phyloP scores from a whole-genome alignment of 306 rosid genomes.

The Cyamopsis tetragonoloba region DNA sequence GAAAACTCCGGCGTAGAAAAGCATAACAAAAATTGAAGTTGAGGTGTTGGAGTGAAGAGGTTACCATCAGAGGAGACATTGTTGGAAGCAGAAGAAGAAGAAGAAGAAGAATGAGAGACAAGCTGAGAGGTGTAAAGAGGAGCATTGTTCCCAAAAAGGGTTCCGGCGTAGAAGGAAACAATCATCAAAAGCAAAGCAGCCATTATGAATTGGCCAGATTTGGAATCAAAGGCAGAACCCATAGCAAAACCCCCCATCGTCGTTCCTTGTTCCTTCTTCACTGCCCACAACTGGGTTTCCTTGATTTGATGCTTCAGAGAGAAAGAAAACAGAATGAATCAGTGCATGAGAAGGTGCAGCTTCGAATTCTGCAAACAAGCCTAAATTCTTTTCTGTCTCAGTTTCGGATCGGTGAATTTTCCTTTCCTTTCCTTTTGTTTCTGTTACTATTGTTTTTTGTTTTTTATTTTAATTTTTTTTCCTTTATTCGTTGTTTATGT shows the following conservation, averaged over 20 bases:
- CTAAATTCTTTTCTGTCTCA: background rate
- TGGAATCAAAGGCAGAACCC: slow-evolving; percentile 52
- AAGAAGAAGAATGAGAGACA: slow-evolving; percentile 37
- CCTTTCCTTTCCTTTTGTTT: background rate
- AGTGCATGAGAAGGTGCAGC: background rate
- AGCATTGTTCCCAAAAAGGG: slow-evolving; percentile 56
- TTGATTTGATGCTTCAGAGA: background rate
- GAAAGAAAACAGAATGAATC: background rate
- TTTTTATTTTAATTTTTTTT: background rate
- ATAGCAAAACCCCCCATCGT: slow-evolving; percentile 33
- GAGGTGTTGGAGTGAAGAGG: background rate
- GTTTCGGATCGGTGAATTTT: slow-evolving; percentile 15
- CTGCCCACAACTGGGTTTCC: background rate
- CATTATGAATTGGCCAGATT: slow-evolving; percentile 63
- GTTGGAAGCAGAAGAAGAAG: slow-evolving; percentile 16
- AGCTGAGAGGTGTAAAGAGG: slow-evolving; percentile 64
- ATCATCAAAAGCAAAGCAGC: slow-evolving; percentile 53
- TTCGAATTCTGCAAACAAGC: background rate
- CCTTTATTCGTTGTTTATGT: background rate
- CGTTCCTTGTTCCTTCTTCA: background rate
- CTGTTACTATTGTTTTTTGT: background rate
- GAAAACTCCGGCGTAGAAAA: background rate
- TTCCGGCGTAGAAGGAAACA: slow-evolving; percentile 67
- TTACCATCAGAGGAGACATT: slow-evolving; percentile 28
- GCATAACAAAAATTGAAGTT: background rate